Evolutionary conservation across 73 alveolate genomes (phyloP), one percentile per base, ranked within the genome.

Genomic region (Paramecium pentaurelia): DNA sequence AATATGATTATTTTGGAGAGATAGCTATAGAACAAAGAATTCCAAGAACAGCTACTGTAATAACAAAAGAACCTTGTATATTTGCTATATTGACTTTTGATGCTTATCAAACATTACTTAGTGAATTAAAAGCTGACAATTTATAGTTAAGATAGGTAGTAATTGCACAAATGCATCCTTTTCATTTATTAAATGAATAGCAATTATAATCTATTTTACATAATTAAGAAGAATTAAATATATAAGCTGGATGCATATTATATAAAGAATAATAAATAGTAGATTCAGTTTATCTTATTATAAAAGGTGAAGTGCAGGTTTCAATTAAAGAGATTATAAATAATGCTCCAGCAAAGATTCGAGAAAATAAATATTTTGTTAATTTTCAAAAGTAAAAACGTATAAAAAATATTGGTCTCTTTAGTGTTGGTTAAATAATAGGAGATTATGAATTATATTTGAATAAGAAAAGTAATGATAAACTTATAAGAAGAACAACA

Each of bases 1-100:
- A 80, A 44, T 42, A 49, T 45, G 73, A 80, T 45, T 47, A 80
- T 80, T 80, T 80, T 80, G 91, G 91, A 20, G 91, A 80, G 30
- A 80, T 80, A 38, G 91, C 91, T 1, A 42, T 80, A 27, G 71
- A 80, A 11, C 10, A 80, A 27, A 20, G 71, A 80, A 49, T 80
- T 11, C 71, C 91, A 44, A 22, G 91, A 4, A 80, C 91, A 10
- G 91, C 91, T 2, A 80, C 91, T n/a, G 71, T 49, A 3, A 49
- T 80, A 1, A 49, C 91, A 11, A 42, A 49, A 80, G 75, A 25
- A 8, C 32, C 47, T 27, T 80, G 91, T 47, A 49, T 80, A 27
- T 80, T 80, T 45, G 91, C 77, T 44, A 42, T 80, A 6, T 44
- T 80, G 30, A 80, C 77, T 0, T 80, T 44, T 49, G 75, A 80